Base-by-base conservation (phyloP, 2,329 filamentous ascomycete species). In the Aspergillus caelatus region DNA sequence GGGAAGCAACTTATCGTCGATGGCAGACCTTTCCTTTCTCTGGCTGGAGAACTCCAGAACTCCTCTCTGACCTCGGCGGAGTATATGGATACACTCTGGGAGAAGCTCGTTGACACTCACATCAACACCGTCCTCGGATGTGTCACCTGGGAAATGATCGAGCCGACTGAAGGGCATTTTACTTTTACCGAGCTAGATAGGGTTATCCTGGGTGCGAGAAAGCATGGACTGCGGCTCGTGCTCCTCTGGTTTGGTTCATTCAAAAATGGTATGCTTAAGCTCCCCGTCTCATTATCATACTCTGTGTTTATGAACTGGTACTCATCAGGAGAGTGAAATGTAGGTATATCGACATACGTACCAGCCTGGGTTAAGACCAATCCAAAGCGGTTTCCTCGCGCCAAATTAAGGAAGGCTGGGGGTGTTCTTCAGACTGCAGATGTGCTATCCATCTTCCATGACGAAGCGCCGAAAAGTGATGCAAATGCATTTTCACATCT, bases 181-280 rank as follows among this genome's bases (percentile, higher is more conserved):
- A 73, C 79, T 58, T 83, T 83, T 56, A 58, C 66, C 2, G 76
- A 81, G 58, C 68, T 84, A 10, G 80, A 83, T 46, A 68, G 75
- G 46, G 67, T 80, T 32, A 75, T 83, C 36, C 19, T 69, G 1
- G 78, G 69, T 52, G 80, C 80, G 8, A 70, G 79, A 19, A 63
- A 70, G 46, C 73, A 81, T 65, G 75, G 67, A 4, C 65, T 83
- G 30, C 75, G 76, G 41, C 68, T 83, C 14, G 72, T 83, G 0
- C 65, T 83, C 34, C 68, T 83, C 11, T 83, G 81, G 81, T 83
- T 83, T 67, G 81, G 81, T 8, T 78, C 77, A 19, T 83, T 80
- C 72, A 83, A 83, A 67, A 83, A 83, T 68, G 81, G 71, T 80
- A 69, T 74, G 19, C n/a, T 75, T 7, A 3, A 28, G 5, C 3